Evolutionary conservation across 192 early-diverging fungal genomes (phyloP).

Genomic region (Neocallimastix lanati): DNA sequence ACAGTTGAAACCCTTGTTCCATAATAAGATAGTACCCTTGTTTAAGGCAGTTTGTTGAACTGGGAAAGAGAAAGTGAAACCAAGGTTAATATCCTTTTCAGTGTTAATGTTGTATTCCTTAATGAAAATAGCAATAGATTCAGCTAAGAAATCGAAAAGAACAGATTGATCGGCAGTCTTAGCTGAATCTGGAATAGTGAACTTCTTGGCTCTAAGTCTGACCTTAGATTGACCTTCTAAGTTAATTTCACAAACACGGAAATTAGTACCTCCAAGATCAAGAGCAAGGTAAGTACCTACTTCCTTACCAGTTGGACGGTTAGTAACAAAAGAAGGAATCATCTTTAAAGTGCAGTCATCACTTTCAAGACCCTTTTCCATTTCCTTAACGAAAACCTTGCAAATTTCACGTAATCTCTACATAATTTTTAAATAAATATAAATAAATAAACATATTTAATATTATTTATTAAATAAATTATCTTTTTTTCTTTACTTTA

Average conservation of each 20-base stretch:
- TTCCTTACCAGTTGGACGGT: conserved; percentile 65
- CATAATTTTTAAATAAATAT: too few species aligned
- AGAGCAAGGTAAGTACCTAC: conserved; percentile 73
- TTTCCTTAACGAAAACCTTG: neutral
- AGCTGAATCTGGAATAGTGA: conserved; percentile 49
- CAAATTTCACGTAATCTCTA: neutral
- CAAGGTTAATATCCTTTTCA: conserved; percentile 18
- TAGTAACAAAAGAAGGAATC: conserved; percentile 71
- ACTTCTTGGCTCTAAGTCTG: conserved; percentile 53
- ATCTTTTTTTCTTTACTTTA: too few species aligned
- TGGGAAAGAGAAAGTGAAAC: conserved; percentile 97
- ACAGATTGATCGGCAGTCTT: conserved; percentile 50
- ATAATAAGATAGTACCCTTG: conserved; percentile 24
- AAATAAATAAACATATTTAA: too few species aligned
- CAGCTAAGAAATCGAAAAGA: conserved; percentile 85
- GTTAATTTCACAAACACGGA: conserved; percentile 71
- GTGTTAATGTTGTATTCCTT: conserved; percentile 10
- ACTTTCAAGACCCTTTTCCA: neutral
- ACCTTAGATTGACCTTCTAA: conserved; percentile 41
- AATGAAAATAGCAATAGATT: conserved; percentile 64
- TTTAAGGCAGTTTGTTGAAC: conserved; percentile 54
- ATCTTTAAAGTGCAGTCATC: neutral
- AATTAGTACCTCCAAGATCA: conserved; percentile 89
- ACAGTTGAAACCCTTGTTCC: conserved; percentile 76
- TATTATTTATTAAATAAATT: too few species aligned